phyloP scores from a whole-genome alignment of 257 asterid genomes.

The Forsythia viridissima region DNA sequence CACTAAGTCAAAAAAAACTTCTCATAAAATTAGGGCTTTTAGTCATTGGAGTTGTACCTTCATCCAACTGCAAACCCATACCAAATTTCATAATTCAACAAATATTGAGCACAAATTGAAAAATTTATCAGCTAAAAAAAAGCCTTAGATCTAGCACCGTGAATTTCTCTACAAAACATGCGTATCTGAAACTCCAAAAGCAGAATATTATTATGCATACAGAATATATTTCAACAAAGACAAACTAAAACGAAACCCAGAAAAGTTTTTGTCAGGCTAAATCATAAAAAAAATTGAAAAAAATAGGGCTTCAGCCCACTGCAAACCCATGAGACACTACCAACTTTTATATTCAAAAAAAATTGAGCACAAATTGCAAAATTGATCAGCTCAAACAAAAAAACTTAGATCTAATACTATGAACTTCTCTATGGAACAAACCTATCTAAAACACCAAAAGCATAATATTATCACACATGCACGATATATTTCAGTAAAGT shows the following conservation, averaged over 20 bases:
- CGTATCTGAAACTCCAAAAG: background rate
- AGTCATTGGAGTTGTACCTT: background rate
- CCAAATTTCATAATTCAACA: background rate
- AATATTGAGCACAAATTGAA: background rate
- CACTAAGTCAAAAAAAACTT: background rate
- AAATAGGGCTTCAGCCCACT: background rate
- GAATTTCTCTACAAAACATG: background rate
- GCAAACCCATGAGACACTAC: background rate
- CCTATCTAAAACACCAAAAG: background rate
- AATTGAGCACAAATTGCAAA: background rate
- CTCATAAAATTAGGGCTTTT: background rate
- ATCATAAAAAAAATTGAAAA: background rate
- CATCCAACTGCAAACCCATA: background rate
- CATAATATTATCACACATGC: background rate
- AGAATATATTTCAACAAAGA: background rate
- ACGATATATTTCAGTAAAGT: background rate
- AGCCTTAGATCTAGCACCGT: background rate
- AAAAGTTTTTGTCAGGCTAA: background rate
- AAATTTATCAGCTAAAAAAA: background rate
- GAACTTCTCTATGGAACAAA: no score
- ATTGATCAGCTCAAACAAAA: background rate
- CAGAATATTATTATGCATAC: background rate
- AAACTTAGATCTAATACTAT: background rate
- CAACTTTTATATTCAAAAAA: background rate
- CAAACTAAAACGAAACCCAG: background rate